Conservation (phyloP, 371 early-diverging fungal species). For the Mucor mucedo region DNA sequence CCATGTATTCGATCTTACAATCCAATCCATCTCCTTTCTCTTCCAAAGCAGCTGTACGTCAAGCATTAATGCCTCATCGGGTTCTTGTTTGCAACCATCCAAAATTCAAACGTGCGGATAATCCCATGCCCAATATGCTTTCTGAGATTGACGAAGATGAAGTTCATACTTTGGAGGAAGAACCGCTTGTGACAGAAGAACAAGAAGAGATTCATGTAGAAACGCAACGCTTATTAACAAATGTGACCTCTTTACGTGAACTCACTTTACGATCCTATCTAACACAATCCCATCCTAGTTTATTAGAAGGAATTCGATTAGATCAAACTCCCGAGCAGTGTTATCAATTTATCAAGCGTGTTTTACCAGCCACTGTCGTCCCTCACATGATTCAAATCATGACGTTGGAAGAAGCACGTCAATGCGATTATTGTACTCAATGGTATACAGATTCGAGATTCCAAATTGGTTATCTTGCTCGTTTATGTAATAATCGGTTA, state of each 20-base stretch:
- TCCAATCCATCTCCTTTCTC: not conserved
- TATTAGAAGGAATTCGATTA: not conserved
- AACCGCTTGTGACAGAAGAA: not conserved
- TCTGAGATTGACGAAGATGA: slow-evolving; percentile 12
- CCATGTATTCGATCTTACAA: not conserved
- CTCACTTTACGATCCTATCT: slow-evolving; percentile 7
- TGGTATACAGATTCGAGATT: slow-evolving; percentile 34
- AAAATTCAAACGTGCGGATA: slow-evolving; percentile 7
- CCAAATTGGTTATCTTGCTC: slow-evolving; percentile 36
- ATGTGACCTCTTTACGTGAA: slow-evolving; percentile 11
- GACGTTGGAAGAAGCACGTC: slow-evolving; percentile 14
- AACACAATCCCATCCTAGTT: not conserved
- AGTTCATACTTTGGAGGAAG: not conserved
- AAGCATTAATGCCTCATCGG: not conserved
- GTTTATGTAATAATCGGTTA: slow-evolving; percentile 33
- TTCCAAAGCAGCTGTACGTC: not conserved
- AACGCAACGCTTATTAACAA: slow-evolving; percentile 9
- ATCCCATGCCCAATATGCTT: slow-evolving; percentile 6
- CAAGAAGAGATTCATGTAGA: not conserved
- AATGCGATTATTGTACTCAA: slow-evolving; percentile 39
- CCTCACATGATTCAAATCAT: not conserved
- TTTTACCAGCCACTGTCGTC: slow-evolving; percentile 8
- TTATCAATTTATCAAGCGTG: slow-evolving; percentile 1
- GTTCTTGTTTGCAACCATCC: not conserved
- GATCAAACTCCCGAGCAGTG: slow-evolving; percentile 4